phyloP scores from a whole-genome alignment of 345 rosid genomes.

The Punica granatum region DNA sequence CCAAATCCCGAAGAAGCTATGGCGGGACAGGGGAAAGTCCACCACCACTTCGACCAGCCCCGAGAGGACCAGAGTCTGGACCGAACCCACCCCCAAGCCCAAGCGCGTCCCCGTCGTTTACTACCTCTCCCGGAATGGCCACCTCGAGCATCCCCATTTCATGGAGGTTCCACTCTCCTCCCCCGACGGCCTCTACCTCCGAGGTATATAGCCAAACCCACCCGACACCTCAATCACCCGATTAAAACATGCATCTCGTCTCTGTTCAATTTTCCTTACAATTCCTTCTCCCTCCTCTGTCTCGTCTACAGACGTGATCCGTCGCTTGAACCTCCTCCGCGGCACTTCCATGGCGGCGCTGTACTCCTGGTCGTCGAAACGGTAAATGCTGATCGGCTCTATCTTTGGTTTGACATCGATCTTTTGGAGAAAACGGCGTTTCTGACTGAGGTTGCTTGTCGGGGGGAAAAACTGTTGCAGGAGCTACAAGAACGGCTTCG shows the following conservation, averaged over 20 bases:
- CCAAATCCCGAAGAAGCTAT: slow-evolving; percentile 19
- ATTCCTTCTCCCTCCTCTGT: no score
- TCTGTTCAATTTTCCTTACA: no score
- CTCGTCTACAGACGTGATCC: slow-evolving; percentile 56
- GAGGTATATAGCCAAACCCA: slow-evolving; percentile 28
- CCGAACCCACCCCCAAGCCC: slow-evolving; percentile 30
- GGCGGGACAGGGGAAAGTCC: slow-evolving; percentile 27
- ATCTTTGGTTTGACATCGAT: slow-evolving; percentile 9
- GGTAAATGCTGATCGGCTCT: slow-evolving; percentile 29
- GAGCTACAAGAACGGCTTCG: slow-evolving; percentile 90
- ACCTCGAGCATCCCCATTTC: slow-evolving; percentile 97
- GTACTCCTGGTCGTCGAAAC: slow-evolving; percentile 94
- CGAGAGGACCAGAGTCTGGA: slow-evolving; percentile 57
- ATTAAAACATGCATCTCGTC: no score
- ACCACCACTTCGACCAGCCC: slow-evolving; percentile 31
- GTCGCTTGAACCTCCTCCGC: slow-evolving; percentile 68
- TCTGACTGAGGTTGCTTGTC: background rate
- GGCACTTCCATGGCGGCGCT: slow-evolving; percentile 83
- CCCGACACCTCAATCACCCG: background rate
- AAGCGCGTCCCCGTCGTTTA: slow-evolving; percentile 72
- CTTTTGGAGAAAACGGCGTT: background rate
- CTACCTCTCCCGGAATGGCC: slow-evolving; percentile 79
- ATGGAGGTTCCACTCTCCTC: slow-evolving; percentile 84
- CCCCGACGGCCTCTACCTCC: slow-evolving; percentile 65
- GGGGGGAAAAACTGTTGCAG: slow-evolving; percentile 22